Percentiles rank a stretch among this genome's conserved stretches.
phyloP scores from a whole-genome alignment of 192 early-diverging fungal species.

The Coemansia sp. region DNA sequence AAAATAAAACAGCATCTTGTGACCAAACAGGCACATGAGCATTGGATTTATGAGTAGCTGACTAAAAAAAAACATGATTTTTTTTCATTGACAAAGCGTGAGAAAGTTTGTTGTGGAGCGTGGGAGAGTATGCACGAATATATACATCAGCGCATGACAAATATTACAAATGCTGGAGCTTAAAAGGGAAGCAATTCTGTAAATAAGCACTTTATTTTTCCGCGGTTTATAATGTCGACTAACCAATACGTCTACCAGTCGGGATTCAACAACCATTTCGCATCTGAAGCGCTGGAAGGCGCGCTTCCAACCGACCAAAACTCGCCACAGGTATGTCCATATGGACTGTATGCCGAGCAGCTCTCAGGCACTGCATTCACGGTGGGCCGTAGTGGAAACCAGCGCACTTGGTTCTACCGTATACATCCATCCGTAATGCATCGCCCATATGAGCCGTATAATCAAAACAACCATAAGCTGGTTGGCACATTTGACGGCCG shows the following conservation, averaged over 20 bases:
- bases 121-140: no score
- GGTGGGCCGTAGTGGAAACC: slow-evolving; percentile 73
- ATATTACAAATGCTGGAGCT: neutral
- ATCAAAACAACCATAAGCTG: slow-evolving; percentile 30
- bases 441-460: slow-evolving; percentile 59
- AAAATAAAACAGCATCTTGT: neutral
- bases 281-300: slow-evolving; percentile 73
- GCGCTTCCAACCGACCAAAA: slow-evolving; percentile 89
- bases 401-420: slow-evolving; percentile 92
- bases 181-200: neutral
- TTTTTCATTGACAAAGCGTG: neutral
- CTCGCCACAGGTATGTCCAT: slow-evolving; percentile 86
- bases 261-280: slow-evolving; percentile 88
- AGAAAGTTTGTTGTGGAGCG: no score
- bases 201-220: neutral
- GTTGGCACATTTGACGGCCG: slow-evolving; percentile 60
- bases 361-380: slow-evolving; percentile 92
- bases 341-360: slow-evolving; percentile 91
- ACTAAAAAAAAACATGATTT: neutral
- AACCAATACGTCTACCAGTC: slow-evolving; percentile 61
- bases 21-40: neutral
- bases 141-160: neutral
- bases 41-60: neutral
- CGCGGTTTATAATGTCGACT: neutral
- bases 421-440: slow-evolving; percentile 90